These are phyloP conservation scores for Mortierella polycephala DNA, from an alignment of 371 early-diverging fungal genomes.

Conservation along the genomic window DNA sequence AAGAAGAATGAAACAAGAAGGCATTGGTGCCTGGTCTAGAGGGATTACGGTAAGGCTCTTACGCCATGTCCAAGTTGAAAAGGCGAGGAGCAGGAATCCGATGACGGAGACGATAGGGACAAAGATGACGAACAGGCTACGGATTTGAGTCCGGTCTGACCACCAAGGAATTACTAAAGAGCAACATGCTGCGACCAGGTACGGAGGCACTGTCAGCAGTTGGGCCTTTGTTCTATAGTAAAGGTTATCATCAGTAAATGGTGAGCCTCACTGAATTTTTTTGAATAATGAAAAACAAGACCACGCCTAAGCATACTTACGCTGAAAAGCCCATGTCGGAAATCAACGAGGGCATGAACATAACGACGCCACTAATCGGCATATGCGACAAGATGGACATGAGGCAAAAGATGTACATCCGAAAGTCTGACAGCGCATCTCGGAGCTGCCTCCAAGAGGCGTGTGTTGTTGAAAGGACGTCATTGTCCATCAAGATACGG, in stretches of 20 bases:
- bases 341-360: conserved; percentile 37
- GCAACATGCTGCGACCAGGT: conserved; percentile 19
- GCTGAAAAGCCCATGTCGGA: conserved; percentile 41
- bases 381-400: conserved; percentile 3
- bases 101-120: conserved; percentile 12
- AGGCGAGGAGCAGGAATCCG: conserved; percentile 38
- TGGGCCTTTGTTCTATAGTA: conserved; percentile 24
- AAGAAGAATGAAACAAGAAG: not conserved
- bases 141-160: conserved; percentile 33
- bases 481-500: conserved; percentile 60
- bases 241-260: no score
- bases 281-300: not conserved
- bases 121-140: conserved; percentile 37
- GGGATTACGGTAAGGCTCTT: not conserved
- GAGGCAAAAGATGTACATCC: conserved; percentile 23
- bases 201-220: conserved; percentile 34
- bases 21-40: no score
- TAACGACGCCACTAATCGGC: conserved; percentile 15
- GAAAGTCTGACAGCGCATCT: conserved; percentile 55
- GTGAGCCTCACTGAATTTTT: no score
- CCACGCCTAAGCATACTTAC: conserved; percentile 7
- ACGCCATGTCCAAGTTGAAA: conserved; percentile 24
- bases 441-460: conserved; percentile 55
- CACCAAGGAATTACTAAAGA: conserved; percentile 38
- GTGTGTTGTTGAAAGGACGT: conserved; percentile 36